These are phyloP conservation scores for Neurospora tetraspora DNA, from an alignment of 495 filamentous ascomycete species.

Conservation along the genomic window DNA sequence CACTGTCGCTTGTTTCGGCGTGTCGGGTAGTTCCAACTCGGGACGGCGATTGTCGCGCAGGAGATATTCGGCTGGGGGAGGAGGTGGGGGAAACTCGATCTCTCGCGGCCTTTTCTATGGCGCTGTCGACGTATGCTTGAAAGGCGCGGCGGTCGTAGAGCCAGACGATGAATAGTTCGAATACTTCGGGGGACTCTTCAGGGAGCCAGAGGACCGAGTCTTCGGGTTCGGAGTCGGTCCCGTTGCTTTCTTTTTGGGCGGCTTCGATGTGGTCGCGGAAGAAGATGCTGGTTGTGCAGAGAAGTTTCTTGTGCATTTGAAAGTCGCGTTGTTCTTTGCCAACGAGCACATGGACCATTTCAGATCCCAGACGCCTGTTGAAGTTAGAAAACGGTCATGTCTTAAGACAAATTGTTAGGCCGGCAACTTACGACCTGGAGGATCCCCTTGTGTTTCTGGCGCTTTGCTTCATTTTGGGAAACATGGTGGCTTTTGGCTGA, in stretches of 20 bases:
- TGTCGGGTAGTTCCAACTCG: not conserved
- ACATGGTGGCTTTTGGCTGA: not conserved
- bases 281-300: slow-evolving; percentile 28
- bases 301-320: slow-evolving; percentile 27
- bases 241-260: slow-evolving; percentile 5
- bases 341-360: slow-evolving; percentile 31
- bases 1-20: slow-evolving; percentile 10
- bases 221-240: slow-evolving; percentile 7
- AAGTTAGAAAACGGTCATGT: not conserved
- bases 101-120: slow-evolving; percentile 17
- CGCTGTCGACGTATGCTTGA: slow-evolving; percentile 26
- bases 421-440: not conserved
- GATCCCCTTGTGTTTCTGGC: not conserved
- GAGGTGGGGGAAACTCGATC: not conserved
- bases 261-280: slow-evolving; percentile 31
- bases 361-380: slow-evolving; percentile 17
- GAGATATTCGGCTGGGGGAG: slow-evolving; percentile 3
- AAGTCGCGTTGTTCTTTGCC: slow-evolving; percentile 33
- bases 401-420: not conserved
- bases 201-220: slow-evolving; percentile 29
- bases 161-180: slow-evolving; percentile 38
- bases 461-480: not conserved
- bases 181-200: slow-evolving; percentile 34
- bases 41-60: not conserved
- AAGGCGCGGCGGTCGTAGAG: slow-evolving; percentile 29